Percentiles rank a stretch among this genome's conserved stretches.
phyloP scores from a whole-genome alignment of 345 rosid species.

The Diplotaxis tenuifolia region DNA sequence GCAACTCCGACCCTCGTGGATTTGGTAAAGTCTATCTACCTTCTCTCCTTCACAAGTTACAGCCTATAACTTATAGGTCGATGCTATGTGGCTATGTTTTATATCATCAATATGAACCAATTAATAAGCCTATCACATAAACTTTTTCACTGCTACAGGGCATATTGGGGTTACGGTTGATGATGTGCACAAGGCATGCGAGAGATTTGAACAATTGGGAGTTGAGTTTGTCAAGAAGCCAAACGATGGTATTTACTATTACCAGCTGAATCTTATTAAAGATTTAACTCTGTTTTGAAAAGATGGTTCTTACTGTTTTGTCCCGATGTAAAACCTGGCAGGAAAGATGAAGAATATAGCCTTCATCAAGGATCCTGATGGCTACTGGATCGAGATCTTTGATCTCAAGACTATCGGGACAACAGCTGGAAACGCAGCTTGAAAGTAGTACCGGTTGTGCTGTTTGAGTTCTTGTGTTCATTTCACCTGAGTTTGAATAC shows the following conservation, averaged over 20 bases:
- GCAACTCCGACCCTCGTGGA: conserved; percentile 92
- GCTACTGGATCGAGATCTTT: conserved; percentile 95
- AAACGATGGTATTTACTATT: conserved; percentile 52
- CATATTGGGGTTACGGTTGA: conserved; percentile 95
- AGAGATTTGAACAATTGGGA: conserved; percentile 81
- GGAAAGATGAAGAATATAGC: conserved; percentile 93
- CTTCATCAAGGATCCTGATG: conserved; percentile 97
- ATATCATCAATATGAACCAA: not conserved
- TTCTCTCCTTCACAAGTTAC: too few species aligned
- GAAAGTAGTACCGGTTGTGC: conserved; percentile 22
- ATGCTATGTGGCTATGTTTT: too few species aligned
- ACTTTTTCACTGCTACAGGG: conserved; percentile 44
- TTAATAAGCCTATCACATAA: not conserved
- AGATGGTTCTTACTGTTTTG: not conserved
- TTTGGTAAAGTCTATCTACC: conserved; percentile 53
- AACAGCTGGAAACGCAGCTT: conserved; percentile 39
- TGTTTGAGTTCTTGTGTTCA: conserved; percentile 1
- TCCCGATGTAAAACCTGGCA: conserved; percentile 30
- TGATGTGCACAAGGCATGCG: conserved; percentile 90
- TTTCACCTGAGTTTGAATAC: conserved; percentile 12
- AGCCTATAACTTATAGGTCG: too few species aligned
- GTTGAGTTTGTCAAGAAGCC: conserved; percentile 92
- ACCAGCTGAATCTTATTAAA: conserved; percentile 2
- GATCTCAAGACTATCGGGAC: conserved; percentile 62
- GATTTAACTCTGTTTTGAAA: not conserved